Base-by-base conservation (phyloP, 2,329 filamentous ascomycete species). In the Thelonectria rubi region DNA sequence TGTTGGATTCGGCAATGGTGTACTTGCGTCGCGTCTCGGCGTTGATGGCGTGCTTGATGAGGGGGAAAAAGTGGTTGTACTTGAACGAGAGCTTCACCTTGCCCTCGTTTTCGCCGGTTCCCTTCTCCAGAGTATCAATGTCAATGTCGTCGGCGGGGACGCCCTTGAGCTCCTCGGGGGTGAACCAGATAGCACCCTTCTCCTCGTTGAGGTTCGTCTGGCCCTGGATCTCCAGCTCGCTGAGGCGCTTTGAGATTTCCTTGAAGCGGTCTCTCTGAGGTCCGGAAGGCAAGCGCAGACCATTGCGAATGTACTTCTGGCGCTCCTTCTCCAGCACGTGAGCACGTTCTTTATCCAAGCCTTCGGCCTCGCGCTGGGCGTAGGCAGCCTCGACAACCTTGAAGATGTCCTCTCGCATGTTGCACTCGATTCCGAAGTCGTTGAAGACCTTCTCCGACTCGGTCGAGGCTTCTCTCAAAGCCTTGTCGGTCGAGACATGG, bases 181-280 rank as follows among this genome's bases (percentile, higher is more conserved):
- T 91, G 70, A 94, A 90, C 91, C 91, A 95, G 54, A 94, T 79
- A 2, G 88, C 90, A n/a, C 89, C 90, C 69, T 89, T 89, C 79
- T 95, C 92, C 76, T 94, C 91, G 72, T 94, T 94, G 60, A 94
- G 80, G 70, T 90, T 91, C 81, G 93, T 93, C 73, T 91, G 87
- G 77, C 92, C 92, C 58, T 88, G 82, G 62, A 94, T 93, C 72
- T 85, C 83, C 68, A 94, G 85, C 74, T 90, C 85, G 66, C 88
- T 91, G 58, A 95, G 80, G 12, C 91, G 82, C 82, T 92, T 92
- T 84, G 93, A 92, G 78, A 94, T 93, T 76, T 90, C 90, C 81
- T 93, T 94, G 84, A 94, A 94, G 46, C 91, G 86, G 69, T 93
- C 91, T 64, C 91, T 81, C 79, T 93, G 81, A 5, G 84, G 80